Evolutionary conservation across 306 rosid species (phyloP).

Genomic region (Ochetophila trinervis): DNA sequence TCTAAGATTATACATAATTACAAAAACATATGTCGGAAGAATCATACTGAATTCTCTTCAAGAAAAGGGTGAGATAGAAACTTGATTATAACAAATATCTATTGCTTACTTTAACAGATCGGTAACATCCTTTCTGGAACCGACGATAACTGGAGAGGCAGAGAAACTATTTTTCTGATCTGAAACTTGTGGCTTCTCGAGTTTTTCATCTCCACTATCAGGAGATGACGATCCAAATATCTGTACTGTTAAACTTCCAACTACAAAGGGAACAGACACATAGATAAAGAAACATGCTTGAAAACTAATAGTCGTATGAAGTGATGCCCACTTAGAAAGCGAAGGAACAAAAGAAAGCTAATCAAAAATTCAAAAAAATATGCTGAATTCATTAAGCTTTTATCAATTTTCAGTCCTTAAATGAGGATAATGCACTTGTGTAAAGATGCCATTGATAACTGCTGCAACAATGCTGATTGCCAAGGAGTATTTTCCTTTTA

Average conservation of each 20-base stretch:
- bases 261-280: constrained; percentile 29
- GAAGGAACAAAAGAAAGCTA: too few relatives aligned
- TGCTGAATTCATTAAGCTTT: too few relatives aligned
- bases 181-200: constrained; percentile 17
- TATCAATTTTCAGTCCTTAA: too few relatives aligned
- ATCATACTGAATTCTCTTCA: not conserved
- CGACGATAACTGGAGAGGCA: constrained; percentile 36
- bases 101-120: constrained; percentile 33
- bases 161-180: constrained; percentile 34
- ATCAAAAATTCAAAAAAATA: too few relatives aligned
- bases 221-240: constrained; percentile 41
- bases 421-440: too few relatives aligned
- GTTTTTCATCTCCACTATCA: constrained; percentile 30
- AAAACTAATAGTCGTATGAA: not conserved
- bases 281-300: not conserved
- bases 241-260: constrained; percentile 73
- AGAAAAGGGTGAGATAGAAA: not conserved
- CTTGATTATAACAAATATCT: not conserved
- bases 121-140: constrained; percentile 35
- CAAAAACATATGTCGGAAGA: not conserved
- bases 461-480: too few relatives aligned
- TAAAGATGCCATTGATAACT: too few relatives aligned
- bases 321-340: too few relatives aligned
- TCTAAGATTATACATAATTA: not conserved
- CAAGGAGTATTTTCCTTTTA: too few relatives aligned